Evolutionary conservation across 768 basidiomycete species (phyloP), one percentile per base, ranked within the genome.

Genomic region (Scleroderma citrinum): DNA sequence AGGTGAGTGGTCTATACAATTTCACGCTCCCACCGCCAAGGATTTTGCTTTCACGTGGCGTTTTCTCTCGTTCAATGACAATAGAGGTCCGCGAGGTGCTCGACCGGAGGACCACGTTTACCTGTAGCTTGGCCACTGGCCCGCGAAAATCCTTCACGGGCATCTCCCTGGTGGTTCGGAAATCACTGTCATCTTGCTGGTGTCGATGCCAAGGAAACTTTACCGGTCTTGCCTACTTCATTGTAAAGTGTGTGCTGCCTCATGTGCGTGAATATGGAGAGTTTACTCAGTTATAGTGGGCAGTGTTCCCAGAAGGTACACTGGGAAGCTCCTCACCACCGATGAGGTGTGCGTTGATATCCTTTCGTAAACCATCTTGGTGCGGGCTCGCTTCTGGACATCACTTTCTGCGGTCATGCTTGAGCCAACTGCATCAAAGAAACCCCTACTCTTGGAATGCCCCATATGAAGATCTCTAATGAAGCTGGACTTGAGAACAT

Each of bases 1-100:
- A 75, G 96, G 96, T 66, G 96, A 99, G 71, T 87, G 96, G 51
- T 99, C 98, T 77, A 99, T 99, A 96, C 94, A 98, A 71, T 91
- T 95, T 68, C 98, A 98, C 68, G 96, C 96, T 0, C 96, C 96
- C 8, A 97, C 95, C 38, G 96, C 96, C 54, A 98, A 98, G 77
- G 96, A 99, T 77, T 82, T 99, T 57, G 96, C 96, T 36, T n/a
- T 99, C 96, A 39, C 93, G 96, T 64, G 96, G 98, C 64, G 96
- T 99, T 63, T 96, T 99, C 30, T 98, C 96, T 43, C 92, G 96
- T 60, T 93, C 91, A 46, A 99, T 98, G 95, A 99, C 96, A 40
- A 77, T 98, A 58, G 96, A 99, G 69, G 89, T 99, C 61, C 88
- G 96, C 51, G 96, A 99, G 67, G 96, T 58, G 96, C 96, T 48